Evolutionary conservation across 2,329 filamentous ascomycete genomes (phyloP), one percentile per base, ranked within the genome.

Genomic region (Aspergillus tamarii): DNA sequence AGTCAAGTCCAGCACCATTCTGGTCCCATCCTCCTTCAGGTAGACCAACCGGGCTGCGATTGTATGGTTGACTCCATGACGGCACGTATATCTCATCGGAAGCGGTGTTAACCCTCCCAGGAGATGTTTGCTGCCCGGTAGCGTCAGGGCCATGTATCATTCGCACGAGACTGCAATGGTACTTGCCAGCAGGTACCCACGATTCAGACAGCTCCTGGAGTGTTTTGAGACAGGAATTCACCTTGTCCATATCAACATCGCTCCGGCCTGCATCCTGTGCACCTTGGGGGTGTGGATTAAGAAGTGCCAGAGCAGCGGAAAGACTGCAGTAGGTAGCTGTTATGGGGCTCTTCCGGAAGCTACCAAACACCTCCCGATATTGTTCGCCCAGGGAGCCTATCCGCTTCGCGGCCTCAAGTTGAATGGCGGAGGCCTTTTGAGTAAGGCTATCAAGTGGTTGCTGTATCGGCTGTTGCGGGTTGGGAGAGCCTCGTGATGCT

Each of bases 251-350:
- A 45, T 45, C 41, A 45, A 45, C 11, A 21, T 45, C 19, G 6
- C n/a, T 10, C 3, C 19, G 19, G 11, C 19, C 7, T 9, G 19
- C 19, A 21, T 50, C 46, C 46, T 26, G 46, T 1, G 11, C 4
- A 3, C 46, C 46, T 26, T 50, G 46, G 2, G 46, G 21, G 10
- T 10, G 16, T 19, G 46, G 46, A 3, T 54, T 28, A 6, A 65
- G 57, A 11, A 65, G 36, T 4, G 74, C 70, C 34, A 77, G 53
- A 2, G 73, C 72, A 1, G 74, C 75, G 0, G 74, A 78, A 7
- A 79, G 66, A 2, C 69, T 74, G 64, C 74, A 78, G 59, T 79
- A 73, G 3, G 75, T 78, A 0, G 76, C 72, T 1, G 76, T 73
- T 1, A 79, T 70, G 6, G 77, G 76, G 52, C 75, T 78, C 16